Conservation (phyloP, 2,329 filamentous ascomycete species). For the Eutypella sp. region DNA sequence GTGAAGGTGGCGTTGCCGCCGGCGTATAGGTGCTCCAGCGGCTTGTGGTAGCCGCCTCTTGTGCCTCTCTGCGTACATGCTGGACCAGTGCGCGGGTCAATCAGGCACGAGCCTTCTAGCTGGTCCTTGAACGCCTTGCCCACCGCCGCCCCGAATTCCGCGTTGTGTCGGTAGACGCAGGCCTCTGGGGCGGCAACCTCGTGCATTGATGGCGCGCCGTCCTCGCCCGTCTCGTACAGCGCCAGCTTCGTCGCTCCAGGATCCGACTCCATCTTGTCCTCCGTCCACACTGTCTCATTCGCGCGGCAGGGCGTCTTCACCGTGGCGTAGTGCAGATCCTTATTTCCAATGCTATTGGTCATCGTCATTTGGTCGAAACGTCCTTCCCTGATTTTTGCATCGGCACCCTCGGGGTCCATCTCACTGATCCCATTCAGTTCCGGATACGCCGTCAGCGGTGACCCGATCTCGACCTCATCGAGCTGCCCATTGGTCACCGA, state of each 20-base stretch:
- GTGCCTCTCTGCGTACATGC: neutral
- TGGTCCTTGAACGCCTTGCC: neutral
- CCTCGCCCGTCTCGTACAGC: neutral
- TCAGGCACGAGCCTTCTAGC: neutral
- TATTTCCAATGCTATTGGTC: no score
- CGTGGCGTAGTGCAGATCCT: neutral
- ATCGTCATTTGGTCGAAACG: no score
- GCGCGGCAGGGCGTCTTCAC: neutral
- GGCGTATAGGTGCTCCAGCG: neutral
- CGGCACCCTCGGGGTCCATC: no score
- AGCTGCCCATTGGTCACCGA: neutral
- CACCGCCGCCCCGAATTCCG: neutral
- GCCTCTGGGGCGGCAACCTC: neutral
- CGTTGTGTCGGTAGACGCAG: neutral
- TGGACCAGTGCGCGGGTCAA: neutral
- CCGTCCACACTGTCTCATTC: neutral
- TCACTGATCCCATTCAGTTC: no score
- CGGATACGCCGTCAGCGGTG: no score
- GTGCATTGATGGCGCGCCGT: neutral
- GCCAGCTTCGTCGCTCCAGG: neutral
- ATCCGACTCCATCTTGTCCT: neutral
- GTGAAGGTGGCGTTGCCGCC: neutral
- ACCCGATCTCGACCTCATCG: neutral
- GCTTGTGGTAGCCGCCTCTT: neutral
- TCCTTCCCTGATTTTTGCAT: no score